Evolutionary conservation across 148 eudicot species (phyloP), one percentile per base, ranked within the genome.

Genomic region (Amaranthus cruentus): DNA sequence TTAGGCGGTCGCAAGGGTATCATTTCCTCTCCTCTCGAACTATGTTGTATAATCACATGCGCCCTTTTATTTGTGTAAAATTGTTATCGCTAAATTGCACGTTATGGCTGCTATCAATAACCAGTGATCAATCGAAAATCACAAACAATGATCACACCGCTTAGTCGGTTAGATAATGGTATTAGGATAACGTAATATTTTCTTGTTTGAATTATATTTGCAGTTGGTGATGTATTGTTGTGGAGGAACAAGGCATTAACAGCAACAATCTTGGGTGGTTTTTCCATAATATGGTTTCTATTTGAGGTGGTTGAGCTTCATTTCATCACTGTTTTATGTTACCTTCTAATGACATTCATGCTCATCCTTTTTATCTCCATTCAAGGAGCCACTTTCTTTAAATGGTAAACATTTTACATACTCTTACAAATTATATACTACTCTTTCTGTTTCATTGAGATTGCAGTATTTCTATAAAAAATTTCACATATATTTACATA

Each of bases 221-320:
- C 85, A 90, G 96, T 80, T 70, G 90, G 90, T 55, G 90, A 90
- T 54, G 73, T 86, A 59, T 47, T 88, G 28, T 14, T 90, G 51
- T 90, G 96, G 96, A 88, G 85, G 84, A 73, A 90, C 78, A 85
- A 68, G 79, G 73, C 49, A 2, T 64, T 85, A 68, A 82, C 96
- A 7, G 90, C 88, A 9, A 76, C 85, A 57, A 71, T 82, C 15
- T 72, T 90, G 10, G 77, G 78, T 1, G 86, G 77, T 8, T 83
- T 84, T 46, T 88, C 88, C 5, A 4, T 69, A 0, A 83, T 82
- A 67, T 90, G 96, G 96, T 86, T 85, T 54, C 79, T 90, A 6
- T 90, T 90, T 15, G 96, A 90, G 75, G 88, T 90, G 64, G 85
- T 79, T 21, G 90, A 88, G 75, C 86, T 85, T 53, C 86, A 88